Evolutionary conservation across 208 protist species (phyloP), one percentile per base, ranked within the genome.

Genomic region (Leishmania major): DNA sequence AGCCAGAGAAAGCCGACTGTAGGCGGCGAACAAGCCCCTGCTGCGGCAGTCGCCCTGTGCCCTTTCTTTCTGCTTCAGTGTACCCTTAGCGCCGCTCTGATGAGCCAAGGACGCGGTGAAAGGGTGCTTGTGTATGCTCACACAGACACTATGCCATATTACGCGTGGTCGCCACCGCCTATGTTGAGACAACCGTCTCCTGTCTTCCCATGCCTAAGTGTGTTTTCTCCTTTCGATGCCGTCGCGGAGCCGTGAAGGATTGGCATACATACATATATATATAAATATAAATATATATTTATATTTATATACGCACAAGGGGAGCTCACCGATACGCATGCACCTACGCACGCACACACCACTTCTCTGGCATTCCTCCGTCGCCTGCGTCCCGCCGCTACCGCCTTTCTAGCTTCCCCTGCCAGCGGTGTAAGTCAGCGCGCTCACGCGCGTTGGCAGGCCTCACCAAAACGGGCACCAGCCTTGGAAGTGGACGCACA

Each of bases 381-480:
- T 7, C 28, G 25, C 28, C 3, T 62, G 57, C 6, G 57, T n/a
- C 25, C 28, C 11, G 70, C n/a, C 28, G 31, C 70, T 1, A 22
- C 70, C 28, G 45, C 45, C 45, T 74, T 53, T 19, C 5, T 22
- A 7, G 28, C 70, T 3, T 53, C 2, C 45, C 22, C 67, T 74
- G 13, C 3, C 17, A 74, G 28, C 28, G 25, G 45, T 28, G 45
- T 19, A 37, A 51, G 31, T 53, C 70, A 74, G 43, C 40, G 70
- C 45, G 43, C 70, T 17, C 70, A 53, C 70, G 70, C 25, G 15
- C 45, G 13, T 28, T 47, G 35, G 17, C 11, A 51, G 37, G 43
- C 13, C 10, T 87, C 91, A 99, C 99, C 99, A 99, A 64, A 99
- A 99, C 13, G 98, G 92, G 88, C 98, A 99, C 99, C 99, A 99